Conservation (phyloP, 2,329 filamentous ascomycete species). For the Hypoxylon sp. region DNA sequence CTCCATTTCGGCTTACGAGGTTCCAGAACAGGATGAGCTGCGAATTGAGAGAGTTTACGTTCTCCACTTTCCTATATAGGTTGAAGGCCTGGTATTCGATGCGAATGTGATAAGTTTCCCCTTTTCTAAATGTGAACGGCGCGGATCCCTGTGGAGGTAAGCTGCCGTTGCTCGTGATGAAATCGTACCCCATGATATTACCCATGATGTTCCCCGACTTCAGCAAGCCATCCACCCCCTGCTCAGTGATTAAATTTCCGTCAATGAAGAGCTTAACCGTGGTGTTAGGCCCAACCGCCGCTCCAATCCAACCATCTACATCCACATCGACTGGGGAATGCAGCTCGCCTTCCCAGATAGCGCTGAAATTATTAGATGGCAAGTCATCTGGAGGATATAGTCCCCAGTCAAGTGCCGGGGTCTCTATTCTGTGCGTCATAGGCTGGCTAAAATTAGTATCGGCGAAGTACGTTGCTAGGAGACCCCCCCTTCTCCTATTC, state of each 20-base stretch:
- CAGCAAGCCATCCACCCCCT: slow-evolving; percentile 49
- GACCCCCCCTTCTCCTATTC: slow-evolving; percentile 56
- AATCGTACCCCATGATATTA: slow-evolving; percentile 59
- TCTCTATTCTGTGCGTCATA: slow-evolving; percentile 53
- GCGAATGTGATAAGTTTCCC: slow-evolving; percentile 55
- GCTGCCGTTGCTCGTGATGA: slow-evolving; percentile 56
- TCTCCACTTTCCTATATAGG: slow-evolving; percentile 57
- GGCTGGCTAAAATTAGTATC: slow-evolving; percentile 57
- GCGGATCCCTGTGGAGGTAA: slow-evolving; percentile 56
- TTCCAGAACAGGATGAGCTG: slow-evolving; percentile 63
- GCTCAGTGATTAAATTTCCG: slow-evolving; percentile 49
- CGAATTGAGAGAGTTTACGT: slow-evolving; percentile 59
- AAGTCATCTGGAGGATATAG: slow-evolving; percentile 60
- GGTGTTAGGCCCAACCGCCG: slow-evolving; percentile 59
- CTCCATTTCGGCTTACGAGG: slow-evolving; percentile 56
- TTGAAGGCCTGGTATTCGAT: slow-evolving; percentile 62
- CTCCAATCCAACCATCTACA: slow-evolving; percentile 60
- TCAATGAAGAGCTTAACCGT: slow-evolving; percentile 59
- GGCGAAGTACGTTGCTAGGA: slow-evolving; percentile 60
- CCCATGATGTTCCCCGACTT: slow-evolving; percentile 55
- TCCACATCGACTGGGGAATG: slow-evolving; percentile 56
- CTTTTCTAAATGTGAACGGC: slow-evolving; percentile 57
- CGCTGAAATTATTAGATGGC: slow-evolving; percentile 62
- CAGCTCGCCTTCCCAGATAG: slow-evolving; percentile 60
- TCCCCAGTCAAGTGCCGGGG: slow-evolving; percentile 61